phyloP scores from a whole-genome alignment of 176 grass and related monocot genomes.

The Carex scoparia region DNA sequence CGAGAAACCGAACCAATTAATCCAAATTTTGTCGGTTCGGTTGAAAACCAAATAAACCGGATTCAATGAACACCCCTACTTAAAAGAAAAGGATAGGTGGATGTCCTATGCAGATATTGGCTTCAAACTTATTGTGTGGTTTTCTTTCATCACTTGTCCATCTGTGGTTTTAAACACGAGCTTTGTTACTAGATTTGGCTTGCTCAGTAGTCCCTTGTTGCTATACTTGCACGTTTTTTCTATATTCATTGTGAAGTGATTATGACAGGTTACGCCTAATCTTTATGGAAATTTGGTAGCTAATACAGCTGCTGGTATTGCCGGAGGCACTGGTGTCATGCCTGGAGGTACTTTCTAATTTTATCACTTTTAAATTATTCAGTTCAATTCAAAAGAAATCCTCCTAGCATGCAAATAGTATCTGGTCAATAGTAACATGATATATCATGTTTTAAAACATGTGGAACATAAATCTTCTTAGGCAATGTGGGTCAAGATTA shows the following conservation, averaged over 20 bases:
- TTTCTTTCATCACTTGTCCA: not conserved
- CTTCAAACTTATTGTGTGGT: too few relatives aligned
- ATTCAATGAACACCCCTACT: too few relatives aligned
- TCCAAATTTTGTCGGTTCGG: too few relatives aligned
- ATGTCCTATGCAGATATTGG: not conserved
- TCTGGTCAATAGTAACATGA: not conserved
- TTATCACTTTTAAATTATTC: not conserved
- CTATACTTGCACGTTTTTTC: not conserved
- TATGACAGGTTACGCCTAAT: slow-evolving; percentile 89
- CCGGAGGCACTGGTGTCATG: slow-evolving; percentile 94
- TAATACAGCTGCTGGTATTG: slow-evolving; percentile 94
- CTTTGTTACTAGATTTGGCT: slow-evolving; percentile 20
- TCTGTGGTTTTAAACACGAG: not conserved
- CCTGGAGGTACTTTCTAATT: slow-evolving; percentile 66
- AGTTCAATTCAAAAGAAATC: not conserved
- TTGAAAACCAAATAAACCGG: too few relatives aligned
- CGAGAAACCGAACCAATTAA: too few relatives aligned
- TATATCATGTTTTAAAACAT: not conserved
- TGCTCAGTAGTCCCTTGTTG: not conserved
- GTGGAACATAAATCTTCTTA: slow-evolving; percentile 13
- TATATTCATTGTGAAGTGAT: slow-evolving; percentile 23
- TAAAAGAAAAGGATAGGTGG: not conserved
- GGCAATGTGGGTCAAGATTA: slow-evolving; percentile 93
- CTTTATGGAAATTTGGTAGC: slow-evolving; percentile 96
- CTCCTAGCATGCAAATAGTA: not conserved